Conservation (phyloP, 2,329 filamentous ascomycete genomes). For the Immersiporthe knoxdaviesiana region DNA sequence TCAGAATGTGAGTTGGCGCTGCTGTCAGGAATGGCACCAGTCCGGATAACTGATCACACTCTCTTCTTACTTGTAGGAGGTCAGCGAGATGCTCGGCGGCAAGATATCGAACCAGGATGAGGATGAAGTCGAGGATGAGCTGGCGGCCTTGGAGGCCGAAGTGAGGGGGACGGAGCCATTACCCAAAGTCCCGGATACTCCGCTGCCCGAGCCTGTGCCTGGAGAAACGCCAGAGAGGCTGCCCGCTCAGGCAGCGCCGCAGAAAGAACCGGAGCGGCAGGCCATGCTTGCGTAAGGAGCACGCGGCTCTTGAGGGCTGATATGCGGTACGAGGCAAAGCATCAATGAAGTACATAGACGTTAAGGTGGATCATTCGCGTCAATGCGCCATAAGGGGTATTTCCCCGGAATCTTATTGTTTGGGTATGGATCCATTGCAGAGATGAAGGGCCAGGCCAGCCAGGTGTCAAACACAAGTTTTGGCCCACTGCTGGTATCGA, state of each 20-base stretch:
- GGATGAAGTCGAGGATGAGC: constrained; percentile 95
- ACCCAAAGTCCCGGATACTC: constrained; percentile 37
- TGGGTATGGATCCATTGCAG: background rate
- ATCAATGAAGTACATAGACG: background rate
- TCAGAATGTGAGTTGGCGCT: constrained; percentile 66
- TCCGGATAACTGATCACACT: constrained; percentile 12
- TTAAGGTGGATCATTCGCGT: background rate
- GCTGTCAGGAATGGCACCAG: background rate
- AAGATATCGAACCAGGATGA: constrained; percentile 94
- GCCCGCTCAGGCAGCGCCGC: constrained; percentile 27
- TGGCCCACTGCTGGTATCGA: background rate
- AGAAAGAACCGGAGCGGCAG: constrained; percentile 33
- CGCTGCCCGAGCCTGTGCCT: constrained; percentile 30
- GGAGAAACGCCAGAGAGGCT: constrained; percentile 27
- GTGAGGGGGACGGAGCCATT: constrained; percentile 35
- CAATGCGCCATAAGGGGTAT: background rate
- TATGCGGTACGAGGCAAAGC: background rate
- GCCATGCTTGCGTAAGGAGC: constrained; percentile 34
- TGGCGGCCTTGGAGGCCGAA: constrained; percentile 77
- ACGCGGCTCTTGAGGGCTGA: background rate
- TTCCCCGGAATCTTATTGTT: background rate
- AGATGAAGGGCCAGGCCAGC: background rate
- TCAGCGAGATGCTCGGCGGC: constrained; percentile 87
- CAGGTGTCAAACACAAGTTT: no score
- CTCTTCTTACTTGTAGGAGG: constrained; percentile 64